Evolutionary conservation across 495 filamentous ascomycete genomes (phyloP).

Genomic region (Xylaria scruposa): DNA sequence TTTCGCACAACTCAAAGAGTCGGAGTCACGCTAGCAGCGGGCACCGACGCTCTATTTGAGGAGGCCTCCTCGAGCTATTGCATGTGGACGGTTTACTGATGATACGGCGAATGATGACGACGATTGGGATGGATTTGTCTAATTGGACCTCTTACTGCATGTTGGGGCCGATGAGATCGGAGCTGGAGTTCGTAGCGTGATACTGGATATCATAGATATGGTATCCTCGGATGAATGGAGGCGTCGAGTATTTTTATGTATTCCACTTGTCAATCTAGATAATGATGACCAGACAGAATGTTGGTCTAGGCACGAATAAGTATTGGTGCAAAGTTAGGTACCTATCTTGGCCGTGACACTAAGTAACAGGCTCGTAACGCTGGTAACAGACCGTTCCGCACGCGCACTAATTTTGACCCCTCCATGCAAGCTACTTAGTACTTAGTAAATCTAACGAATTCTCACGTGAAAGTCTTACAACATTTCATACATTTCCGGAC

Average conservation of each 20-base stretch:
- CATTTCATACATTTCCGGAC: background rate
- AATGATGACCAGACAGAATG: background rate
- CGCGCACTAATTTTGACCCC: slow-evolving; percentile 2
- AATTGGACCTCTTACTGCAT: background rate
- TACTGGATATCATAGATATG: background rate
- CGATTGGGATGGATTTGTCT: background rate
- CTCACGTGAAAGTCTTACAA: background rate
- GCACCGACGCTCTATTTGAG: background rate
- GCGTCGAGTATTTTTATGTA: background rate
- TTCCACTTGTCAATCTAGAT: background rate
- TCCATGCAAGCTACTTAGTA: background rate
- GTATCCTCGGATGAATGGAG: background rate
- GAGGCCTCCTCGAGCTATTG: no score
- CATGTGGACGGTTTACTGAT: no score
- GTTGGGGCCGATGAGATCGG: background rate
- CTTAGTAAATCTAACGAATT: background rate
- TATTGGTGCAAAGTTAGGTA: no score
- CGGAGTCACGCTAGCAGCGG: background rate
- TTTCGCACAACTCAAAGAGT: background rate
- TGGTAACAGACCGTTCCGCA: background rate
- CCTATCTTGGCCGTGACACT: background rate
- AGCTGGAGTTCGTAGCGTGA: no score
- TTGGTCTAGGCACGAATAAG: background rate
- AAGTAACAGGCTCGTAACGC: background rate
- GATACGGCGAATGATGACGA: background rate